Conservation (phyloP, 306 rosid species). For the Gillenia trifoliata region DNA sequence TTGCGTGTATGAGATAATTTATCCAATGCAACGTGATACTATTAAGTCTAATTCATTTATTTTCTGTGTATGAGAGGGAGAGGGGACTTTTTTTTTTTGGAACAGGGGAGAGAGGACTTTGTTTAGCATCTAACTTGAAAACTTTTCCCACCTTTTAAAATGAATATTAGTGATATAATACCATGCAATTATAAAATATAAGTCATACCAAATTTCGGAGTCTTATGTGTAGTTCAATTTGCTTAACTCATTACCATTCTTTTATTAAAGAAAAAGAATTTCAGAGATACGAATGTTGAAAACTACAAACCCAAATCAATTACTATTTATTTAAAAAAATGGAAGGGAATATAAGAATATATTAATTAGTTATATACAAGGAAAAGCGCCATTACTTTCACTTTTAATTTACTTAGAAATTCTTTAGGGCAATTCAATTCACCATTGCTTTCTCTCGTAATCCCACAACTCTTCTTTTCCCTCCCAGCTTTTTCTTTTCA, state of each 20-base stretch:
- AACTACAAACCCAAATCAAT: conserved; percentile 34
- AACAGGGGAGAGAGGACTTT: neutral
- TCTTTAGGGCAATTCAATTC: conserved; percentile 22
- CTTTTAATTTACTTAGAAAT: conserved; percentile 30
- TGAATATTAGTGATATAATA: conserved; percentile 17
- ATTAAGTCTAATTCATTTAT: no score
- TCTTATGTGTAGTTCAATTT: no score
- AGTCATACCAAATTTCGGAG: conserved; percentile 53
- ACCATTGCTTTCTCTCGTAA: conserved; percentile 22
- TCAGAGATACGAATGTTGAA: conserved; percentile 70
- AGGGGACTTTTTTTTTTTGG: neutral
- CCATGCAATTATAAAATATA: conserved; percentile 17
- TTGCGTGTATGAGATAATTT: neutral
- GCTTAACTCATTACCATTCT: no score
- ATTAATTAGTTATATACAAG: conserved; percentile 25
- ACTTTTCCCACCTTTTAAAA: conserved; percentile 16
- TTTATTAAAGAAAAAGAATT: no score
- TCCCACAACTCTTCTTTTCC: conserved; percentile 9
- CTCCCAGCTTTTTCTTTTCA: conserved; percentile 35
- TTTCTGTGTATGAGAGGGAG: neutral
- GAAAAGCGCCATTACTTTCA: conserved; percentile 31
- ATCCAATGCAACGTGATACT: no score
- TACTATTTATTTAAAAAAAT: conserved; percentile 19
- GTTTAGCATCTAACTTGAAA: conserved; percentile 22
- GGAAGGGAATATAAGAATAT: conserved; percentile 56